Conservation (phyloP, 306 rosid genomes). For the Cajanus cajan region DNA sequence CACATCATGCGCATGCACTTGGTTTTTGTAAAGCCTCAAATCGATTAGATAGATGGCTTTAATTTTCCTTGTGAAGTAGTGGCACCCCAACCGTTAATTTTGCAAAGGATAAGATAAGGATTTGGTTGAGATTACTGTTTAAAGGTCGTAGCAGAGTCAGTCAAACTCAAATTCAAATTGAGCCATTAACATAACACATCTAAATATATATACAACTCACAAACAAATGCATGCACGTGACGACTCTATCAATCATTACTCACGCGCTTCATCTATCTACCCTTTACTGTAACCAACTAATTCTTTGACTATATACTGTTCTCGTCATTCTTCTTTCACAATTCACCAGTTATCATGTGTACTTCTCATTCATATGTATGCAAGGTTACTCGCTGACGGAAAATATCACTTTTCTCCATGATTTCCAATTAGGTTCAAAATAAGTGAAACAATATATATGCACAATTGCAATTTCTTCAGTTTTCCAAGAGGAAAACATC, state of each 20-base stretch:
- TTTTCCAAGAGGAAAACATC: too few species aligned
- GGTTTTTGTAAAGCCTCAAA: neutral
- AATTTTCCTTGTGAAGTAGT: neutral
- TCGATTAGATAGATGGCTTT: too few species aligned
- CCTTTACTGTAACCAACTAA: neutral
- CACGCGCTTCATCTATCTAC: neutral
- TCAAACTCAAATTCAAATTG: conserved; percentile 19
- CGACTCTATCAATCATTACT: neutral
- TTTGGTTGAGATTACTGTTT: conserved; percentile 41
- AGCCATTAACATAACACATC: neutral
- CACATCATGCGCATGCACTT: conserved; percentile 31
- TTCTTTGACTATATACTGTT: neutral
- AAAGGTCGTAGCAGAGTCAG: conserved; percentile 27
- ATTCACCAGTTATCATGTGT: too few species aligned
- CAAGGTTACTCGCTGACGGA: too few species aligned
- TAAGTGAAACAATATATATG: too few species aligned
- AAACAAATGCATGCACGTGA: neutral
- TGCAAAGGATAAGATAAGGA: conserved; percentile 36
- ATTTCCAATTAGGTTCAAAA: too few species aligned
- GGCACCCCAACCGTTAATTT: conserved; percentile 39
- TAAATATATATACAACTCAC: neutral
- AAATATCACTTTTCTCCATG: too few species aligned
- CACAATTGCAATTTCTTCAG: too few species aligned
- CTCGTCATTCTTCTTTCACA: neutral
- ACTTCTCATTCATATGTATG: too few species aligned